phyloP scores from a whole-genome alignment of 2,329 filamentous ascomycete genomes.

The Capronia americana region DNA sequence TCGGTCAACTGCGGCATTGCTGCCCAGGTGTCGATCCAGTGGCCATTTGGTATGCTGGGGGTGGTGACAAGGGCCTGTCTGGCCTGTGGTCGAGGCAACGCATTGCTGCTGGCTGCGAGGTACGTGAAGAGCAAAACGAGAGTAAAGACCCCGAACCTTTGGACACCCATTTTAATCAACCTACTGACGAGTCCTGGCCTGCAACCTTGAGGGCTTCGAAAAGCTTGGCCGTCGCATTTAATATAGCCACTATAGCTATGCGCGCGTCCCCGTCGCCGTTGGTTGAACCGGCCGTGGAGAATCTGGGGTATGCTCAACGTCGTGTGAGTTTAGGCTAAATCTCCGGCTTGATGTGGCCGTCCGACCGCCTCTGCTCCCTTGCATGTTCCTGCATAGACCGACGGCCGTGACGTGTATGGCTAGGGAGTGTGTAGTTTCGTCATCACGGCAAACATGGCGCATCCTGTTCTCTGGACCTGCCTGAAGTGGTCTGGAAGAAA shows the following conservation, averaged over 20 bases:
- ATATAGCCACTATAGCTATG: constrained; percentile 8
- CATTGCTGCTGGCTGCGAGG: constrained; percentile 16
- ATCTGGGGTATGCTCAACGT: constrained; percentile 8
- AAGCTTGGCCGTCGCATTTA: constrained; percentile 11
- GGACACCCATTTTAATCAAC: constrained; percentile 6
- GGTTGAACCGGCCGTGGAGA: neutral
- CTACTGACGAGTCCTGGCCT: neutral
- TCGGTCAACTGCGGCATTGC: constrained; percentile 72
- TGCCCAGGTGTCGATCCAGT: constrained; percentile 70
- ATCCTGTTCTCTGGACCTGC: constrained; percentile 3
- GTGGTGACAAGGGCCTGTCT: constrained; percentile 16
- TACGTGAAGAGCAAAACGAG: constrained; percentile 1
- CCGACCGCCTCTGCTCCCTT: neutral
- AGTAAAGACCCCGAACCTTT: neutral
- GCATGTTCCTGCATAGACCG: neutral
- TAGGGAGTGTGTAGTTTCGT: constrained; percentile 1
- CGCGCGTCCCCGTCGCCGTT: neutral
- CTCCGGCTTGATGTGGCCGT: neutral
- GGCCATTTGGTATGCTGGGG: constrained; percentile 41
- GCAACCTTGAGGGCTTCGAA: constrained; percentile 3
- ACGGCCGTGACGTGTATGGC: neutral
- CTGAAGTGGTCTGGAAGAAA: neutral
- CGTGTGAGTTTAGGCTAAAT: constrained; percentile 17
- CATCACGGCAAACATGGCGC: neutral
- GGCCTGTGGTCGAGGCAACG: constrained; percentile 12